A percentile compares a stretch with the other conserved stretches of the same genome.
These are phyloP conservation scores for Asterophora lycoperdoides DNA, from an alignment of 768 basidiomycete genomes.

Conservation along the genomic window DNA sequence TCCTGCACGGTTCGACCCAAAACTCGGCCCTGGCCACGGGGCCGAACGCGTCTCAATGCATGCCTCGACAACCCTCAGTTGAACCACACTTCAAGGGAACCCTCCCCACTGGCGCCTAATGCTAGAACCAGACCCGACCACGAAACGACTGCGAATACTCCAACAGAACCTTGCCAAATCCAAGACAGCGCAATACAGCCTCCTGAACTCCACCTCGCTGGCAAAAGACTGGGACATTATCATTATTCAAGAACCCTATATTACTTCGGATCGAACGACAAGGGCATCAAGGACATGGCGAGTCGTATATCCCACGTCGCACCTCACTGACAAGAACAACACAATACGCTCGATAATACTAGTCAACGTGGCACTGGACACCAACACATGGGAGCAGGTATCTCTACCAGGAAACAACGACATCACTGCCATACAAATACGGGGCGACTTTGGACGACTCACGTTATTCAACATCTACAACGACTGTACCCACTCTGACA, in stretches of 20 bases:
- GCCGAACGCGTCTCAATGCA: not conserved
- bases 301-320: not conserved
- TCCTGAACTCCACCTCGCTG: no score
- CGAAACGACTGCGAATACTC: no score
- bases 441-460: no score
- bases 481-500: constrained; percentile 15
- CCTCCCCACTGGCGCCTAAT: not conserved
- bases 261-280: no score
- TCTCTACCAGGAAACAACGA: not conserved
- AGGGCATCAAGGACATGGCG: not conserved
- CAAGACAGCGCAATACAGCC: no score
- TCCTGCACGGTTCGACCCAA: not conserved
- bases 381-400: not conserved
- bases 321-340: not conserved
- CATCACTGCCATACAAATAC: constrained; percentile 15
- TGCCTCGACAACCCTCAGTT: not conserved
- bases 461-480: constrained; percentile 40
- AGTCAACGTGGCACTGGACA: no score
- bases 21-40: no score
- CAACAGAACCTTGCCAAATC: no score
- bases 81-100: no score
- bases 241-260: no score
- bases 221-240: no score
- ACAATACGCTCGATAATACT: not conserved
- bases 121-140: no score